These are phyloP conservation scores for Dipodascus geniculatus DNA, from an alignment of 805 yeast species.

Conservation along the genomic window DNA sequence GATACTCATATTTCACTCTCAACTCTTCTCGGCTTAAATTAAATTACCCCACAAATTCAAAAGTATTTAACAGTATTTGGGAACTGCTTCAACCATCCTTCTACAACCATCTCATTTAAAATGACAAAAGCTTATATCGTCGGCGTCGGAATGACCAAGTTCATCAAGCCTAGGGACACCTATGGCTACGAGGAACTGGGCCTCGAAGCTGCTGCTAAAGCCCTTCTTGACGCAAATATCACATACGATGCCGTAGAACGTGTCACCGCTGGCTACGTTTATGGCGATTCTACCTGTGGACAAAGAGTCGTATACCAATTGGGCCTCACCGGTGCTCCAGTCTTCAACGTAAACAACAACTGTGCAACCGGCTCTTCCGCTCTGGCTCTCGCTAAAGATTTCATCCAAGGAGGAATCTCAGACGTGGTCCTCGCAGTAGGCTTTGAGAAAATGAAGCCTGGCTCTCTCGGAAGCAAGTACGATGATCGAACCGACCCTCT, in stretches of 20 bases:
- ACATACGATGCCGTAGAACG: slow-evolving; percentile 16
- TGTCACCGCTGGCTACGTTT: slow-evolving; percentile 15
- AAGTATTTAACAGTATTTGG: not conserved
- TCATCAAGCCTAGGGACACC: slow-evolving; percentile 17
- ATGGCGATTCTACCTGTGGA: slow-evolving; percentile 18
- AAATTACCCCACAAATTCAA: too few relatives aligned
- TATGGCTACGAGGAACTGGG: slow-evolving; percentile 18
- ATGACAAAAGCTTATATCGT: slow-evolving; percentile 13
- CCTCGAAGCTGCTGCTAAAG: slow-evolving; percentile 18
- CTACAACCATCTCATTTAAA: too few relatives aligned
- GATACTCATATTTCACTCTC: too few relatives aligned
- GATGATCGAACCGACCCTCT: slow-evolving; percentile 15
- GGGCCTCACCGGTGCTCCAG: slow-evolving; percentile 20
- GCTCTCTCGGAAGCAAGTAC: slow-evolving; percentile 15
- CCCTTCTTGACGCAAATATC: slow-evolving; percentile 17
- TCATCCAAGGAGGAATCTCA: slow-evolving; percentile 13
- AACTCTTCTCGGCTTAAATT: too few relatives aligned
- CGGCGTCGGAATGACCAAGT: slow-evolving; percentile 21
- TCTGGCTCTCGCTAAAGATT: slow-evolving; percentile 12
- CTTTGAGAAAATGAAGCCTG: slow-evolving; percentile 19
- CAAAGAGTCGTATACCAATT: slow-evolving; percentile 18
- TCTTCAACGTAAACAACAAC: slow-evolving; percentile 18
- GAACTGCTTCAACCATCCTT: too few relatives aligned
- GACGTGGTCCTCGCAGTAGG: slow-evolving; percentile 19
- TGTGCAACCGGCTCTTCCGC: slow-evolving; percentile 20